Conservation (phyloP, 2,329 filamentous ascomycete genomes). For the Xylariaceae sp. region DNA sequence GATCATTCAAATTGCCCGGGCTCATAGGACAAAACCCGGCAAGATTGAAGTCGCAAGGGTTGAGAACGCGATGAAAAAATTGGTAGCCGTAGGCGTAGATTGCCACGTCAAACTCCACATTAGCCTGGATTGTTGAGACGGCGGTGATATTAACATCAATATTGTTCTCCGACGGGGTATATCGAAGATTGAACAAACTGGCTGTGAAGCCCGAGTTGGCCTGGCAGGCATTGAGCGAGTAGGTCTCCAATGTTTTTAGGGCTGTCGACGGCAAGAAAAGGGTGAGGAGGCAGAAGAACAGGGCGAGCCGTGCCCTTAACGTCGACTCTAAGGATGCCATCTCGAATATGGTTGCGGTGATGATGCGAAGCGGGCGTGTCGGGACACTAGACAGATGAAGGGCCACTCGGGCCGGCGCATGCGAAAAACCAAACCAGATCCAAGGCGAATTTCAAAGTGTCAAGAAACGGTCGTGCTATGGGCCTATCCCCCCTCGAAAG, state of each 20-base stretch:
- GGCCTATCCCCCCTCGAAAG: background rate
- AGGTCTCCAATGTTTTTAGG: constrained; percentile 34
- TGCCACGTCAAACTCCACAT: constrained; percentile 65
- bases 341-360: background rate
- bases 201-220: constrained; percentile 73
- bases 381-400: background rate
- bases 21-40: constrained; percentile 77
- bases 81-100: constrained; percentile 72
- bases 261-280: constrained; percentile 25
- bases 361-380: constrained; percentile 1
- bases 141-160: constrained; percentile 67
- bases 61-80: constrained; percentile 56
- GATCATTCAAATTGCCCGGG: constrained; percentile 51
- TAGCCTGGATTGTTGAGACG: constrained; percentile 68
- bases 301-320: constrained; percentile 14
- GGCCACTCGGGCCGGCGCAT: constrained; percentile 6
- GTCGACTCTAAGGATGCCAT: constrained; percentile 12
- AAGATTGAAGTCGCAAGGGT: constrained; percentile 64
- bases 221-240: constrained; percentile 72
- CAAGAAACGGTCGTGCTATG: background rate
- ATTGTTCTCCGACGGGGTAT: constrained; percentile 60
- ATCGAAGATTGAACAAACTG: constrained; percentile 72
- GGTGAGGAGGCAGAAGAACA: constrained; percentile 21
- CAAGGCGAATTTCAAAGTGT: background rate
- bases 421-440: background rate